Evolutionary conservation across 495 filamentous ascomycete species (phyloP).

Genomic region (Lentithecium fluviatile): DNA sequence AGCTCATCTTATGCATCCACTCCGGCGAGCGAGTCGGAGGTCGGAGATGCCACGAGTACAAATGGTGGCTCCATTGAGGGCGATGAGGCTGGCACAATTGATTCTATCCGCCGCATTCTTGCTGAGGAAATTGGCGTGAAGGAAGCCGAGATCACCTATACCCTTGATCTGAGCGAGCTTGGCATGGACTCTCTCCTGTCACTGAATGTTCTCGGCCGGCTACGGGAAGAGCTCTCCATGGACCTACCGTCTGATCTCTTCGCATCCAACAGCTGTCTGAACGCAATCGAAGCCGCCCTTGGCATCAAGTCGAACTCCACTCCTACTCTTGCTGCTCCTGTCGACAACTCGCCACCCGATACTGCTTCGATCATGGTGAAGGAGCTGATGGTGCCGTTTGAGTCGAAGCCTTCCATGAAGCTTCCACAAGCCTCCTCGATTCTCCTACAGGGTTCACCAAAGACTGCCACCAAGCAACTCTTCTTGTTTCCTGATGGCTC

Average conservation of each 20-base stretch:
- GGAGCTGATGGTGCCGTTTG: slow-evolving; percentile 28
- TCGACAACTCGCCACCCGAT: slow-evolving; percentile 21
- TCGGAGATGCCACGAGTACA: slow-evolving; percentile 14
- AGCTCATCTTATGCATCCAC: slow-evolving; percentile 29
- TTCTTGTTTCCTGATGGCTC: slow-evolving; percentile 77
- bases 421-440: slow-evolving; percentile 51
- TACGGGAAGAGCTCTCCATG: slow-evolving; percentile 27
- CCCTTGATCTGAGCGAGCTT: slow-evolving; percentile 16
- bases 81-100: slow-evolving; percentile 15
- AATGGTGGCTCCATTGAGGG: slow-evolving; percentile 18
- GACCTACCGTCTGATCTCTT: slow-evolving; percentile 45
- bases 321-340: slow-evolving; percentile 16
- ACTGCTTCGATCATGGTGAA: slow-evolving; percentile 27
- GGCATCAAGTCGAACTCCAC: slow-evolving; percentile 38
- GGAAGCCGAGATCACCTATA: slow-evolving; percentile 21
- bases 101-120: slow-evolving; percentile 19
- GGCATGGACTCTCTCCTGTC: slow-evolving; percentile 30
- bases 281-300: slow-evolving; percentile 45
- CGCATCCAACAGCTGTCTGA: slow-evolving; percentile 41
- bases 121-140: slow-evolving; percentile 29
- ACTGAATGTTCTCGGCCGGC: slow-evolving; percentile 15
- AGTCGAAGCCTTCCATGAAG: slow-evolving; percentile 11
- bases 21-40: slow-evolving; percentile 24
- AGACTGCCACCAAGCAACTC: slow-evolving; percentile 57
- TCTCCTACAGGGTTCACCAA: slow-evolving; percentile 52